These are phyloP conservation scores for Tylopilus balloui DNA, from an alignment of 768 basidiomycete genomes.

Conservation along the genomic window DNA sequence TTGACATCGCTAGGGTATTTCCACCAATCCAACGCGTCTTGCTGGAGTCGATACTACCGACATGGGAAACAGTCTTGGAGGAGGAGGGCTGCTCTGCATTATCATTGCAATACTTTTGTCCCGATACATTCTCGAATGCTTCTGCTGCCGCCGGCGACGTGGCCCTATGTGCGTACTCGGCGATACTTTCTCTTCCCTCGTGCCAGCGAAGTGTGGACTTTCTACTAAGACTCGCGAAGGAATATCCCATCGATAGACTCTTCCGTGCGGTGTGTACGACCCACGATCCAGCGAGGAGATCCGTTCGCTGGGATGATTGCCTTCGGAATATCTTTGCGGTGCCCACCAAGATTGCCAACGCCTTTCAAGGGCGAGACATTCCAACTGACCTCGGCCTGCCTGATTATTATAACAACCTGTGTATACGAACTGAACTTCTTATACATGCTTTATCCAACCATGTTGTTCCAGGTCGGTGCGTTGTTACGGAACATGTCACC, in stretches of 20 bases:
- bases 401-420: constrained; percentile 51
- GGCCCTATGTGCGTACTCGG: constrained; percentile 59
- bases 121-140: constrained; percentile 53
- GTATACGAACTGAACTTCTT: constrained; percentile 49
- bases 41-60: constrained; percentile 59
- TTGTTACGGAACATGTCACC: constrained; percentile 2
- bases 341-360: constrained; percentile 79
- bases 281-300: constrained; percentile 23
- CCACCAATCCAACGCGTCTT: constrained; percentile 62
- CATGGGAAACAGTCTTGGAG: constrained; percentile 58
- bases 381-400: constrained; percentile 53
- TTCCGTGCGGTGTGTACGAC: constrained; percentile 46
- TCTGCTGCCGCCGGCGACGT: constrained; percentile 47
- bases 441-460: constrained; percentile 41
- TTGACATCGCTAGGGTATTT: constrained; percentile 32
- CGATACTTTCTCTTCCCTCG: constrained; percentile 50
- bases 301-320: constrained; percentile 69
- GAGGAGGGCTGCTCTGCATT: constrained; percentile 44
- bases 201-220: constrained; percentile 47
- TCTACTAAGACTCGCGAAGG: constrained; percentile 48
- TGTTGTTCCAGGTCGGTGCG: constrained; percentile 39
- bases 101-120: constrained; percentile 70
- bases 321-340: constrained; percentile 60
- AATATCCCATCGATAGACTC: constrained; percentile 69
- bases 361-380: constrained; percentile 41